Evolutionary conservation across 116 monocot species (phyloP).

Genomic region (Iris pallida): DNA sequence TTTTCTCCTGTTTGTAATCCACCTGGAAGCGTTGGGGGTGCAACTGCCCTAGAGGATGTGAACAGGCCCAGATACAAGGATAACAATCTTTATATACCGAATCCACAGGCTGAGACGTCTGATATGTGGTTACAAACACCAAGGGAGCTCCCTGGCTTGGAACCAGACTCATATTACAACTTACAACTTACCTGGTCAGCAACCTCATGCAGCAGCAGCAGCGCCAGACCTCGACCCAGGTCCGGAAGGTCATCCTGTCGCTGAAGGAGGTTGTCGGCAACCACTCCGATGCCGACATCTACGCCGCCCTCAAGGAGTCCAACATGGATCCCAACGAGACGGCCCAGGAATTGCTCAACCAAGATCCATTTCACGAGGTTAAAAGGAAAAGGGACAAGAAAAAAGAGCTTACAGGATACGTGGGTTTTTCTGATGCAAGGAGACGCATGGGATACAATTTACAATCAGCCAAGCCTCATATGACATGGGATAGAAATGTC

Average conservation of each 20-base stretch:
- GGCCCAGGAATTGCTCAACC: slow-evolving; percentile 66
- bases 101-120: too few relatives aligned
- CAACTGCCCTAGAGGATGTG: slow-evolving; percentile 43
- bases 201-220: not conserved
- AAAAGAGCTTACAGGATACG: slow-evolving; percentile 32
- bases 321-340: slow-evolving; percentile 97
- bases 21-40: slow-evolving; percentile 40
- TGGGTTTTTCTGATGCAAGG: slow-evolving; percentile 22
- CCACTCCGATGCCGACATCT: slow-evolving; percentile 84
- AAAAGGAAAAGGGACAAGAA: slow-evolving; percentile 11
- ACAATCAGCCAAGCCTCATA: slow-evolving; percentile 33
- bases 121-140: too few relatives aligned
- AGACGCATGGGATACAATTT: slow-evolving; percentile 18
- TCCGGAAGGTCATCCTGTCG: slow-evolving; percentile 51
- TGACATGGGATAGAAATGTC: slow-evolving; percentile 28
- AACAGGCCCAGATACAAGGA: slow-evolving; percentile 71
- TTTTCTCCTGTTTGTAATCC: slow-evolving; percentile 60
- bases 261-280: slow-evolving; percentile 81
- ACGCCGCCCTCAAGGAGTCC: slow-evolving; percentile 67
- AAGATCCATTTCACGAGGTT: slow-evolving; percentile 25
- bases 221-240: slow-evolving; percentile 15
- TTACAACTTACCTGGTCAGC: too few relatives aligned
- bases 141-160: too few relatives aligned
- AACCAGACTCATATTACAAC: too few relatives aligned
- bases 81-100: slow-evolving; percentile 54